phyloP scores from a whole-genome alignment of 2,329 filamentous ascomycete genomes.

The Cylindrodendrum hubeiense region DNA sequence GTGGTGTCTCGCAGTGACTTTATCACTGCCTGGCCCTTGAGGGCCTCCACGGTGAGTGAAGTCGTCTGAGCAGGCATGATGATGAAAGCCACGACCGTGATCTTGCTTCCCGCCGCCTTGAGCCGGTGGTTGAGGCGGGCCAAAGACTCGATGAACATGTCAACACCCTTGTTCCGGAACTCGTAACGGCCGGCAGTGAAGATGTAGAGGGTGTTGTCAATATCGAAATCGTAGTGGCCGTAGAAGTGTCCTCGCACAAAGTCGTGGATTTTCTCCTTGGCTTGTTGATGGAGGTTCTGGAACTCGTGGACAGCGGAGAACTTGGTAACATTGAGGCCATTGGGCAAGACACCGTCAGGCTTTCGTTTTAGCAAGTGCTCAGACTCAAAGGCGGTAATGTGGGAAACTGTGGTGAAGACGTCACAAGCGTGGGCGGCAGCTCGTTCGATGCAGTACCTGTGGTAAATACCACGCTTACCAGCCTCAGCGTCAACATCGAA shows the following conservation, averaged over 20 bases:
- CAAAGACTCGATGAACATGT: slow-evolving; percentile 99
- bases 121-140: slow-evolving; percentile 94
- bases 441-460: slow-evolving; percentile 97
- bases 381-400: slow-evolving; percentile 98
- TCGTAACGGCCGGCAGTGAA: slow-evolving; percentile 98
- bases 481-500: slow-evolving; percentile 98
- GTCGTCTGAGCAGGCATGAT: slow-evolving; percentile 99
- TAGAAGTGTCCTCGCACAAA: slow-evolving; percentile 99
- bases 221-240: slow-evolving; percentile 96
- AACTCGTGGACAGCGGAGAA: slow-evolving; percentile 99
- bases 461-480: slow-evolving; percentile 98
- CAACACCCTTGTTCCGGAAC: slow-evolving; percentile 97
- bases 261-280: slow-evolving; percentile 98
- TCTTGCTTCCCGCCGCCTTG: slow-evolving; percentile 87
- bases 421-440: slow-evolving; percentile 92
- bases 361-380: slow-evolving; percentile 98
- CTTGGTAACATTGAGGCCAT: slow-evolving; percentile 96
- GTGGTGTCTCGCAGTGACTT: slow-evolving; percentile 96
- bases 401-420: slow-evolving; percentile 98
- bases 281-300: slow-evolving; percentile 96
- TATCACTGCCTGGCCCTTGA: slow-evolving; percentile 97
- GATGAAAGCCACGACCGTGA: slow-evolving; percentile 95
- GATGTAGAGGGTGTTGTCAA: slow-evolving; percentile 96
- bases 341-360: slow-evolving; percentile 95
- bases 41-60: slow-evolving; percentile 92